A percentile compares a stretch with the other conserved stretches of the same genome.
Conservation (phyloP, 345 rosid species). For the Eucalyptus sp. region DNA sequence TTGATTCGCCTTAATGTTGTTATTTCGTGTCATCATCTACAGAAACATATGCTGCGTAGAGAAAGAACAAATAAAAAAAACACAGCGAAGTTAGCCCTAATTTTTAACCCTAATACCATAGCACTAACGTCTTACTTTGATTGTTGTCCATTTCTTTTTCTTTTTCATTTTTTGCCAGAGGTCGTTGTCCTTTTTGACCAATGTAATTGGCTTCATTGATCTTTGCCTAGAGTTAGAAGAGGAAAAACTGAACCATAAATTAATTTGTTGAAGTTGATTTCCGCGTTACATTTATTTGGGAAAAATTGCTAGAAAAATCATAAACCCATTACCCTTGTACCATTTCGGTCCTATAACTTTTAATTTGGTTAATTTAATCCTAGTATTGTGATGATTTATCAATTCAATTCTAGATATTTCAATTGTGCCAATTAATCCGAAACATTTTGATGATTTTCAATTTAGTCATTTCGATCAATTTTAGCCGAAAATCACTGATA, state of each 20-base stretch:
- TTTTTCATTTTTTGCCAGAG: neutral
- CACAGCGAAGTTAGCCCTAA: neutral
- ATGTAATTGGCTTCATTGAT: neutral
- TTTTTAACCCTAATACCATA: neutral
- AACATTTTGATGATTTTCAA: neutral
- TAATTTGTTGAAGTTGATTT: neutral
- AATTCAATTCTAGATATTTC: neutral
- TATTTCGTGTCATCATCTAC: neutral
- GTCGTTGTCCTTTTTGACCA: neutral
- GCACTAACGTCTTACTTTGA: neutral
- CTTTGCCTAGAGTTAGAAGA: neutral
- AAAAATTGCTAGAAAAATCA: neutral
- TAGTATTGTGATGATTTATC: neutral
- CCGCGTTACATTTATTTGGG: neutral
- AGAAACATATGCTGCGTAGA: neutral
- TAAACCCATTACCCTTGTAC: neutral
- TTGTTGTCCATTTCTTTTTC: neutral
- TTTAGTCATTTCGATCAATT: neutral
- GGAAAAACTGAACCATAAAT: neutral
- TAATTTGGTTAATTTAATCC: neutral
- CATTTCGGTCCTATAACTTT: neutral
- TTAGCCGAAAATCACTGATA: accelerated
- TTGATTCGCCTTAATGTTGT: neutral
- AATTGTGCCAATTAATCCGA: neutral
- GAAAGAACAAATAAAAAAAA: neutral